A percentile compares a stretch with the other conserved stretches of the same genome.
phyloP scores from a whole-genome alignment of 306 rosid species.

The Biancaea sappan region DNA sequence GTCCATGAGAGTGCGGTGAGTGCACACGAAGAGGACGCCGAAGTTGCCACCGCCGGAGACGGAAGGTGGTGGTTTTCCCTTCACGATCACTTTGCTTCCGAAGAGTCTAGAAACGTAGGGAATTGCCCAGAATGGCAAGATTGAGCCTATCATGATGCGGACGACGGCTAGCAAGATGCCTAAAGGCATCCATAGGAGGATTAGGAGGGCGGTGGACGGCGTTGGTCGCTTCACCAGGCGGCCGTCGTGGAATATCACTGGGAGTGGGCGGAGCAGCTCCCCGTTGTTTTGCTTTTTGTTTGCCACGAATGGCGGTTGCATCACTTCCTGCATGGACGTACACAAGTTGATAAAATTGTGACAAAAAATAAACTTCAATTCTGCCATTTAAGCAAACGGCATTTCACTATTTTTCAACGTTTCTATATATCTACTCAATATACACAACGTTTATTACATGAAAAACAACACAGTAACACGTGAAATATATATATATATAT shows the following conservation, averaged over 20 bases:
- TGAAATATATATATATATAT: too few species aligned
- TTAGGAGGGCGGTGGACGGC: constrained; percentile 62
- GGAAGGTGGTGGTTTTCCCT: constrained; percentile 68
- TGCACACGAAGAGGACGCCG: constrained; percentile 90
- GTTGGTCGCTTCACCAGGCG: constrained; percentile 87
- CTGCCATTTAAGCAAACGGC: neutral
- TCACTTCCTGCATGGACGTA: constrained; percentile 50
- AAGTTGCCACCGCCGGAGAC: constrained; percentile 24
- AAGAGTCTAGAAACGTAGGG: constrained; percentile 50
- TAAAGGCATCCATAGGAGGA: constrained; percentile 83
- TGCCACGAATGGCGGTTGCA: constrained; percentile 45
- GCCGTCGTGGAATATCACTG: constrained; percentile 94
- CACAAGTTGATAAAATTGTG: too few species aligned
- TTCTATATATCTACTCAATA: too few species aligned
- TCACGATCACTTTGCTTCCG: constrained; percentile 65
- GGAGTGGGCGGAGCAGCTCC: constrained; percentile 58
- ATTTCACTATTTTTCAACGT: too few species aligned
- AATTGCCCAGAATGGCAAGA: constrained; percentile 60
- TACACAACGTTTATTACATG: too few species aligned
- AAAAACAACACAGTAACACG: too few species aligned
- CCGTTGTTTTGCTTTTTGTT: constrained; percentile 22
- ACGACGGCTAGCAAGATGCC: constrained; percentile 66
- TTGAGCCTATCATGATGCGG: constrained; percentile 49
- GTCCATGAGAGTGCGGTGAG: constrained; percentile 89
- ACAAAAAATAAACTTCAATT: too few species aligned